A percentile compares a stretch with the other conserved stretches of the same genome.
These are phyloP conservation scores for Coniosporium tulheliwenetii DNA, from an alignment of 2,329 filamentous ascomycete genomes.

Conservation along the genomic window DNA sequence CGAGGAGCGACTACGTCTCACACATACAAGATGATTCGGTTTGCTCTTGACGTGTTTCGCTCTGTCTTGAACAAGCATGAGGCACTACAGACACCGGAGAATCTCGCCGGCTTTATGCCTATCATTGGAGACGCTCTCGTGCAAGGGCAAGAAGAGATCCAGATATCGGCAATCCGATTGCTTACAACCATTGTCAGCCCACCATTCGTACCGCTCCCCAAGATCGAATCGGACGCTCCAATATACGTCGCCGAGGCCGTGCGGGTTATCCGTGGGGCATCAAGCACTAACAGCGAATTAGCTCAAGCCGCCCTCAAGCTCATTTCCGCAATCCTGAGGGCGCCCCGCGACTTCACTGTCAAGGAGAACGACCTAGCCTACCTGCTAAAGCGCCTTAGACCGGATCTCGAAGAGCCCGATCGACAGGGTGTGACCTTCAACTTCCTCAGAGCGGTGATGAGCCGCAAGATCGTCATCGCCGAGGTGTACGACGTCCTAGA, in stretches of 20 bases:
- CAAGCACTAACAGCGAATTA: conserved; percentile 67
- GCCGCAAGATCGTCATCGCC: conserved; percentile 70
- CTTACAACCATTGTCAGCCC: conserved; percentile 64
- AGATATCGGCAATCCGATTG: conserved; percentile 74
- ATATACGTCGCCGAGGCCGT: conserved; percentile 78
- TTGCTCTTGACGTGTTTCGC: conserved; percentile 75
- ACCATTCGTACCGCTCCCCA: conserved; percentile 47
- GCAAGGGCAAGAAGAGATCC: conserved; percentile 79
- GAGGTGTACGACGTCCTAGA: conserved; percentile 86
- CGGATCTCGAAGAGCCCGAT: conserved; percentile 83
- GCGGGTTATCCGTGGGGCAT: conserved; percentile 60
- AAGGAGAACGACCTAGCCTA: conserved; percentile 73
- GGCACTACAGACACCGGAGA: conserved; percentile 59
- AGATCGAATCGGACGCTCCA: conserved; percentile 53
- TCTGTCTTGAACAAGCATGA: conserved; percentile 78
- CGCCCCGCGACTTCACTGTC: conserved; percentile 58
- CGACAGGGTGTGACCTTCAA: conserved; percentile 89
- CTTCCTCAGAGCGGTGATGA: conserved; percentile 76
- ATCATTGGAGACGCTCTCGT: conserved; percentile 79
- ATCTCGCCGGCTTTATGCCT: conserved; percentile 73
- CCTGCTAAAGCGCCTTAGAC: conserved; percentile 64
- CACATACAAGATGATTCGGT: conserved; percentile 74
- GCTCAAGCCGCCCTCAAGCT: conserved; percentile 82
- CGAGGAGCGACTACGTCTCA: conserved; percentile 62
- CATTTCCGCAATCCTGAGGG: conserved; percentile 68